Evolutionary conservation across 1,284 basidiomycete genomes (phyloP), one percentile per base, ranked within the genome.

Genomic region (Trichosporon sp.): DNA sequence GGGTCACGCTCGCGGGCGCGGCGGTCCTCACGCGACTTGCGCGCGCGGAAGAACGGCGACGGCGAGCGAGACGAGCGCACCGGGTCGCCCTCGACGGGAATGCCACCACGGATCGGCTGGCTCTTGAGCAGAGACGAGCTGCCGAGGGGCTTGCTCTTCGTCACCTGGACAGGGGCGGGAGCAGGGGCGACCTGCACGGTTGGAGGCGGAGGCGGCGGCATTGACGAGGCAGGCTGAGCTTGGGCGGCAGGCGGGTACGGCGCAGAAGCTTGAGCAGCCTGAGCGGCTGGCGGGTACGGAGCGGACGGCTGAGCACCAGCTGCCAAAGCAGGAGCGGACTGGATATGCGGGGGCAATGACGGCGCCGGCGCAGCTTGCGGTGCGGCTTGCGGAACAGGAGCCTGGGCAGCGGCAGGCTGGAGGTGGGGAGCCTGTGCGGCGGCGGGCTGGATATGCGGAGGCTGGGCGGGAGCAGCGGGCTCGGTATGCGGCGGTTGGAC

Each of bases 1-100:
- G 84, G 76, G 31, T 90, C 89, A 11, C 61, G 61, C 14, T 54
- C 49, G 61, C 88, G 85, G 10, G 71, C 72, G 8, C 75, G 63
- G 1, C 72, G 71, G 58, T 78, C 70, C 49, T 78, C 75, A 52
- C 80, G 70, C 1, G 72, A 71, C 21, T 73, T 69, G 25, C 77
- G 66, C 2, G 74, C 77, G 32, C 77, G 71, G 71, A 81, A 81
- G 70, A 81, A 80, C 0, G 79, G 79, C 40, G 71, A 74, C 1
- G 76, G 74, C 6, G 75, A 73, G 11, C 79, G 72, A 6, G 71
- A 61, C 16, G 49, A 32, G 56, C 52, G n/a, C 56, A 36, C 14
- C 25, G 56, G 14, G 31, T 59, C 13, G 5, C n/a, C 31, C 29
- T 31, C 54, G 29, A 58, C 27, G 25, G 61, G 58, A 49, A 37